Conservation (phyloP, 768 basidiomycete genomes). For the Phanerochaete carnosa region DNA sequence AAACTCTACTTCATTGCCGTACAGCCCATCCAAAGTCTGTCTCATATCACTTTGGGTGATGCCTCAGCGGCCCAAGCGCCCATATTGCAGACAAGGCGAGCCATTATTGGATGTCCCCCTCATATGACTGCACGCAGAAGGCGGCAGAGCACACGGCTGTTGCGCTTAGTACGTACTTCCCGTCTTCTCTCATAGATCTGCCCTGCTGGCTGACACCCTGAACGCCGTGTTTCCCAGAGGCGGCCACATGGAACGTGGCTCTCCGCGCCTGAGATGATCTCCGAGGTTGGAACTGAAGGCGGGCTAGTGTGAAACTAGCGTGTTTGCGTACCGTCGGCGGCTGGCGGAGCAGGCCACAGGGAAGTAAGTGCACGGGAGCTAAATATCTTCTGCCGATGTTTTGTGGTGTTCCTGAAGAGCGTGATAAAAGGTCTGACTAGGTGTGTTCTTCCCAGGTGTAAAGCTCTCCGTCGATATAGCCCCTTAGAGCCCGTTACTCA, state of each 20-base stretch:
- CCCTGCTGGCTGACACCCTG: neutral
- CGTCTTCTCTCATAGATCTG: neutral
- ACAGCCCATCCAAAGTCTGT: neutral
- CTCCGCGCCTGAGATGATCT: neutral
- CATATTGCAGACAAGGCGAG: slow-evolving; percentile 6
- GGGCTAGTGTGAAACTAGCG: neutral
- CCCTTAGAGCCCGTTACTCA: neutral
- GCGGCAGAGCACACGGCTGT: slow-evolving; percentile 4
- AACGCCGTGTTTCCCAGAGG: neutral
- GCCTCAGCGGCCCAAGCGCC: neutral
- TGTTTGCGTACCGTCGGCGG: neutral
- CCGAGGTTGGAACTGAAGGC: neutral
- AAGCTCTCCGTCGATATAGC: neutral
- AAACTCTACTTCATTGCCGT: neutral
- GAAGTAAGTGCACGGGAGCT: neutral
- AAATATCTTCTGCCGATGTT: neutral
- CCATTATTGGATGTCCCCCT: neutral
- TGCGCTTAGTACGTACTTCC: slow-evolving; percentile 7
- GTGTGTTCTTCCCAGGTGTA: neutral
- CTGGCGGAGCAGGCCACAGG: neutral
- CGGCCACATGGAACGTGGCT: slow-evolving; percentile 3
- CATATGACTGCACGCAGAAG: neutral
- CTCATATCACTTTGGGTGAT: neutral
- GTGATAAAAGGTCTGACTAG: neutral
- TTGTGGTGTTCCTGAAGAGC: neutral